Conservation (phyloP, 768 basidiomycete genomes). For the Nidularia sp. region DNA sequence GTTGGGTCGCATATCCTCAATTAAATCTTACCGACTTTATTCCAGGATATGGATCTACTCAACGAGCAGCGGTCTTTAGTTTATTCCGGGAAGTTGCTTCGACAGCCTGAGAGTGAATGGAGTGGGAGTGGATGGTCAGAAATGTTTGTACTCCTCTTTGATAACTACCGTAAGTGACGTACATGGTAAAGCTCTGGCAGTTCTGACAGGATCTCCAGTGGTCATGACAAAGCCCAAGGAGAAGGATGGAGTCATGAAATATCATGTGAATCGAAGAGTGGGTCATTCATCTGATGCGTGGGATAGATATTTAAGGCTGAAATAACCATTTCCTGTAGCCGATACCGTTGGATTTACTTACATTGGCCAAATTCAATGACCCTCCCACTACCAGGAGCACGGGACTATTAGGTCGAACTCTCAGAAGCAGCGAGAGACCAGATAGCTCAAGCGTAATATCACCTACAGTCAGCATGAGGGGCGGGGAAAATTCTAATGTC, state of each 20-base stretch:
- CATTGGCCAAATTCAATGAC: conserved; percentile 78
- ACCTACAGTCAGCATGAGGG: conserved; percentile 9
- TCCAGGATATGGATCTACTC: conserved; percentile 81
- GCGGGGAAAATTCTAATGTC: conserved; percentile 33
- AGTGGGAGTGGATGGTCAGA: conserved; percentile 78
- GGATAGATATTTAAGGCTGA: conserved; percentile 36
- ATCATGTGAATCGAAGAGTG: conserved; percentile 75
- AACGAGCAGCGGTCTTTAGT: conserved; percentile 83
- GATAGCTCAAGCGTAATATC: conserved; percentile 12
- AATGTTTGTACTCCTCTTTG: conserved; percentile 85
- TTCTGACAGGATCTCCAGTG: conserved; percentile 39
- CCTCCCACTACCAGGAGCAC: conserved; percentile 64
- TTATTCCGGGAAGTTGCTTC: conserved; percentile 73
- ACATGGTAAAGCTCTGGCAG: not conserved
- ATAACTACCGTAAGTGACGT: conserved; percentile 75
- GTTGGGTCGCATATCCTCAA: too few species aligned
- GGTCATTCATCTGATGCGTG: conserved; percentile 17
- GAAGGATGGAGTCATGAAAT: conserved; percentile 69
- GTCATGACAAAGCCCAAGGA: conserved; percentile 81
- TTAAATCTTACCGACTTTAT: not conserved
- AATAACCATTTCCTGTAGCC: conserved; percentile 46
- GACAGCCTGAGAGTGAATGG: conserved; percentile 79
- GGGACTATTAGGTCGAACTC: conserved; percentile 53
- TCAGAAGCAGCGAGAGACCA: conserved; percentile 31
- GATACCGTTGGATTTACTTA: conserved; percentile 86